Evolutionary conservation across 495 filamentous ascomycete species (phyloP).

Genomic region (Neurospora sp.): DNA sequence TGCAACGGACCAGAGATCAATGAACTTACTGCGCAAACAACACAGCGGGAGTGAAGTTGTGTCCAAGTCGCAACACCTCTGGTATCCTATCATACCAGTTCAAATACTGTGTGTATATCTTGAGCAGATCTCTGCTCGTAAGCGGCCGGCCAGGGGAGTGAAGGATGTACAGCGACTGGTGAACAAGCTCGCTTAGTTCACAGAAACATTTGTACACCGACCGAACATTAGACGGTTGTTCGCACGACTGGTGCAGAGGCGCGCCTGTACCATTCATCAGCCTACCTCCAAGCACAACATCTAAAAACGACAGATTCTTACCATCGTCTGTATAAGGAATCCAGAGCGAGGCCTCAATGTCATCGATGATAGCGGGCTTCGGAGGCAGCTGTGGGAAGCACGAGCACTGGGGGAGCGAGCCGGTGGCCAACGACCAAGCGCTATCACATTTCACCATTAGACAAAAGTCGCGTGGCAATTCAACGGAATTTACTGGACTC

Average conservation of each 20-base stretch:
- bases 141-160: constrained; percentile 51
- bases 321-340: constrained; percentile 50
- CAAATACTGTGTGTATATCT: constrained; percentile 47
- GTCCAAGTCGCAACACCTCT: constrained; percentile 43
- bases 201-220: constrained; percentile 53
- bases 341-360: constrained; percentile 45
- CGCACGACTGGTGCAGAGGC: constrained; percentile 37
- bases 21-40: constrained; percentile 53
- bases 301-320: constrained; percentile 14
- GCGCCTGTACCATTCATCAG: constrained; percentile 24
- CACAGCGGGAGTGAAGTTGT: constrained; percentile 49
- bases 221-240: constrained; percentile 44
- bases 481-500: constrained; percentile 15
- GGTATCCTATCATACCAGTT: constrained; percentile 56
- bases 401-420: constrained; percentile 53
- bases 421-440: constrained; percentile 54
- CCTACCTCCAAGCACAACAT: not conserved
- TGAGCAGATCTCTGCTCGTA: constrained; percentile 45
- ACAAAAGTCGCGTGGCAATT: not conserved
- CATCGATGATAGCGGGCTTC: constrained; percentile 46
- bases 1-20: not conserved
- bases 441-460: constrained; percentile 24
- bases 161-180: constrained; percentile 52
- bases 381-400: constrained; percentile 43
- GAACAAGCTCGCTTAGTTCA: constrained; percentile 57